These are phyloP conservation scores for Oryza coarctata DNA, from an alignment of 176 grass and related monocot genomes.

Conservation along the genomic window DNA sequence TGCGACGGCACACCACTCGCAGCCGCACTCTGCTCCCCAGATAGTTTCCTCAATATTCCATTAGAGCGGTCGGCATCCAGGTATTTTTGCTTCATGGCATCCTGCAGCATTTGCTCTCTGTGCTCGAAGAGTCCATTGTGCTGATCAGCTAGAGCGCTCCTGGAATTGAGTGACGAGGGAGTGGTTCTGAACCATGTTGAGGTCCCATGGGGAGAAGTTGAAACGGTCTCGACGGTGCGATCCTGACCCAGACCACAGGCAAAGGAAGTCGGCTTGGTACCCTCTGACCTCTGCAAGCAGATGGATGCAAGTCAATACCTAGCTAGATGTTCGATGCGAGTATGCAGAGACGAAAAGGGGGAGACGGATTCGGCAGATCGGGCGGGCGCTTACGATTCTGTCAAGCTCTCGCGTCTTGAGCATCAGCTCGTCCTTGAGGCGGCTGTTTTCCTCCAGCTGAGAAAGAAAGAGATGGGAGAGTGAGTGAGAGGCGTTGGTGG, in stretches of 20 bases:
- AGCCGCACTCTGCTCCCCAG: slow-evolving; percentile 27
- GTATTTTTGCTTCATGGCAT: slow-evolving; percentile 39
- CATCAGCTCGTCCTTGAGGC: slow-evolving; percentile 80
- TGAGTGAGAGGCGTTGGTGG: too few relatives aligned
- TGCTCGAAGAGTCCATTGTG: slow-evolving; percentile 27
- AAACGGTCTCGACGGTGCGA: slow-evolving; percentile 6
- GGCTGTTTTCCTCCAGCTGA: slow-evolving; percentile 84
- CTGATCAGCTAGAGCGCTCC: slow-evolving; percentile 11
- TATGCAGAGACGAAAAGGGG: too few relatives aligned
- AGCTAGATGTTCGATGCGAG: background rate
- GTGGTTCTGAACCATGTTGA: slow-evolving; percentile 16
- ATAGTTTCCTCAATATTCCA: slow-evolving; percentile 35
- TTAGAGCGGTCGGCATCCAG: slow-evolving; percentile 43
- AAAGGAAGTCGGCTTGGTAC: slow-evolving; percentile 25
- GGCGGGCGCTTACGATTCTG: slow-evolving; percentile 54
- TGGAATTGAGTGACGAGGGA: slow-evolving; percentile 7
- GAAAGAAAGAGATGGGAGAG: background rate
- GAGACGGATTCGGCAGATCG: slow-evolving; percentile 5
- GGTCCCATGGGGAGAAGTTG: background rate
- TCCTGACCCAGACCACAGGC: slow-evolving; percentile 28
- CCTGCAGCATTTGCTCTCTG: slow-evolving; percentile 36
- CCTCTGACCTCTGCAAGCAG: slow-evolving; percentile 52
- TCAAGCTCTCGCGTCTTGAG: slow-evolving; percentile 71
- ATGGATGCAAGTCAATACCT: background rate
- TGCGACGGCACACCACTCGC: slow-evolving; percentile 56